These are phyloP conservation scores for Niebla homalea DNA, from an alignment of 495 filamentous ascomycete species.

Conservation along the genomic window DNA sequence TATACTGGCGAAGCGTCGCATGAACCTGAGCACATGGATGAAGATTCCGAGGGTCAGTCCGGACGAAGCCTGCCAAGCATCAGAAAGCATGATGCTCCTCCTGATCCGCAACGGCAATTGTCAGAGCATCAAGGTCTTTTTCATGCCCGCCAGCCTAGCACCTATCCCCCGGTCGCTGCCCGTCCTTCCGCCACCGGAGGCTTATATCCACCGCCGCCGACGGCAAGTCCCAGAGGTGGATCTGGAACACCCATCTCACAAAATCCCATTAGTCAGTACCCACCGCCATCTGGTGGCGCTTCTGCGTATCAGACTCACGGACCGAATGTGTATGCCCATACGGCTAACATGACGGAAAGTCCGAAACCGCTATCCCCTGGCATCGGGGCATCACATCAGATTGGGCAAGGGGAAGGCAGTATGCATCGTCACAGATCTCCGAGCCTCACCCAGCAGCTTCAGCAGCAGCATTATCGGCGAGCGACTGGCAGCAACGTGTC, in stretches of 20 bases:
- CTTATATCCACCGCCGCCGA: constrained; percentile 43
- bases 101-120: constrained; percentile 33
- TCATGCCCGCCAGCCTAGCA: constrained; percentile 50
- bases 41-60: constrained; percentile 34
- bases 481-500: constrained; percentile 23
- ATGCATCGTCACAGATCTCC: constrained; percentile 55
- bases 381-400: constrained; percentile 45
- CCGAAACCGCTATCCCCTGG: constrained; percentile 76
- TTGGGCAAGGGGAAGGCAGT: constrained; percentile 34
- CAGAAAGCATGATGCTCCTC: constrained; percentile 47
- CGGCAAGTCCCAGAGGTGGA: constrained; percentile 29
- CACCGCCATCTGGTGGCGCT: constrained; percentile 19
- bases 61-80: constrained; percentile 56
- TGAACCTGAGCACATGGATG: constrained; percentile 49
- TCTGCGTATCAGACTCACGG: constrained; percentile 26
- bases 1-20: constrained; percentile 45
- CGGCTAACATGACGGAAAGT: constrained; percentile 65
- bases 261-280: constrained; percentile 30
- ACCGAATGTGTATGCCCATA: constrained; percentile 45
- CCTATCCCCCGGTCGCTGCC: constrained; percentile 61
- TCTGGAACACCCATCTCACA: constrained; percentile 42
- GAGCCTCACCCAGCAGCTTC: constrained; percentile 51
- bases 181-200: constrained; percentile 33
- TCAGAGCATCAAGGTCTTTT: constrained; percentile 32
- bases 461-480: constrained; percentile 52